phyloP scores from a whole-genome alignment of 495 filamentous ascomycete species.

The Talaromyces liani region DNA sequence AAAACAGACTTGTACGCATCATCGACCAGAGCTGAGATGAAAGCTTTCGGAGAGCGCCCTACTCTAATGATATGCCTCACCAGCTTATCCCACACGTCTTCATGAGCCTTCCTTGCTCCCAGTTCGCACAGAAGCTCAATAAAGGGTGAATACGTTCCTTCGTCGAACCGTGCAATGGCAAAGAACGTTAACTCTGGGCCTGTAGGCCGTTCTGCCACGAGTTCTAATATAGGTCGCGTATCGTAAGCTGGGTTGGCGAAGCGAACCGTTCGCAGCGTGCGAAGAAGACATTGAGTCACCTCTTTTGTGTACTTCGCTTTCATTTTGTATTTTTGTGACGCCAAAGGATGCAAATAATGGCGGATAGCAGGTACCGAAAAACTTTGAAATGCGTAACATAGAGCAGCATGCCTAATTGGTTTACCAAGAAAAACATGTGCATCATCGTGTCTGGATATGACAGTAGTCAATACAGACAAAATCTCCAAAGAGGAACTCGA shows the following conservation, averaged over 20 bases:
- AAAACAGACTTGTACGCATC: background rate
- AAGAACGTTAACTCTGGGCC: background rate
- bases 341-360: constrained; percentile 17
- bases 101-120: background rate
- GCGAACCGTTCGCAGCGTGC: constrained; percentile 14
- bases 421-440: constrained; percentile 9
- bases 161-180: background rate
- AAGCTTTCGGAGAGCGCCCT: background rate
- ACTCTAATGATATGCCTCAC: background rate
- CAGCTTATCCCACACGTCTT: background rate
- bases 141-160: background rate
- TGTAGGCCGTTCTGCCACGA: constrained; percentile 15
- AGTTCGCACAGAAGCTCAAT: constrained; percentile 6
- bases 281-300: constrained; percentile 17
- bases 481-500: constrained; percentile 20
- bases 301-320: constrained; percentile 1
- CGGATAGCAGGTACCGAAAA: constrained; percentile 21
- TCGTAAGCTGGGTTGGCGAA: constrained; percentile 21
- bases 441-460: constrained; percentile 18
- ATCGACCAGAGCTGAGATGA: background rate
- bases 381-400: constrained; percentile 24
- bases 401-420: constrained; percentile 13
- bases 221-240: constrained; percentile 14
- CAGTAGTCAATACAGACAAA: constrained; percentile 20
- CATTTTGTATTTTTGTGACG: background rate